Evolutionary conservation across 129 eudicot species (phyloP).

Genomic region (Silybum marianum): DNA sequence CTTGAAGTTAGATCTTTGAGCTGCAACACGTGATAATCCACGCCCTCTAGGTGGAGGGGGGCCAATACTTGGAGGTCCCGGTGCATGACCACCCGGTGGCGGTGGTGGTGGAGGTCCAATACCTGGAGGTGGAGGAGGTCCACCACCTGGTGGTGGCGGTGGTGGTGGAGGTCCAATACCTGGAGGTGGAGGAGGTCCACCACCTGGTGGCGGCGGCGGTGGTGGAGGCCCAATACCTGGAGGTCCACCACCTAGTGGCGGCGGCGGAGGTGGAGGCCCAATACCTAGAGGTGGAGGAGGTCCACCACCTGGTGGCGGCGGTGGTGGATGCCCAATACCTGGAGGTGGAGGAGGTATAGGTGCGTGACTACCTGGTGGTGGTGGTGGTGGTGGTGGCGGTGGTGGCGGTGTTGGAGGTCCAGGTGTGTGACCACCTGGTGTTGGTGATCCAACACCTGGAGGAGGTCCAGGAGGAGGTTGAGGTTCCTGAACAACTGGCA

Average conservation of each 20-base stretch:
- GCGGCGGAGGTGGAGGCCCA: neutral
- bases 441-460: slow-evolving; percentile 35
- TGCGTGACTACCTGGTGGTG: neutral
- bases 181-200: slow-evolving; percentile 54
- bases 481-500: slow-evolving; percentile 8
- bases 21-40: slow-evolving; percentile 63
- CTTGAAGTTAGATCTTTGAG: slow-evolving; percentile 72
- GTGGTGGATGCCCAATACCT: neutral
- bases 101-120: slow-evolving; percentile 82
- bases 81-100: slow-evolving; percentile 64
- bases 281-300: slow-evolving; percentile 47
- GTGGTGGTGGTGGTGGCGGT: neutral
- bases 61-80: slow-evolving; percentile 45
- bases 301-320: slow-evolving; percentile 33
- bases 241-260: slow-evolving; percentile 40
- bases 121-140: slow-evolving; percentile 49
- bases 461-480: too few relatives aligned
- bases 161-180: slow-evolving; percentile 43
- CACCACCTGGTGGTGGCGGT: slow-evolving; percentile 49
- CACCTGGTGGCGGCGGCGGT: slow-evolving; percentile 41
- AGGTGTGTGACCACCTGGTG: slow-evolving; percentile 13
- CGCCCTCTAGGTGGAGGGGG: slow-evolving; percentile 66
- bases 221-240: slow-evolving; percentile 32
- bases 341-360: slow-evolving; percentile 49
- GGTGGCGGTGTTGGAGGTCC: too few relatives aligned